Percentiles rank a stretch among this genome's conserved stretches.
Conservation (phyloP, 2,329 filamentous ascomycete species). For the Phoma herbarum region DNA sequence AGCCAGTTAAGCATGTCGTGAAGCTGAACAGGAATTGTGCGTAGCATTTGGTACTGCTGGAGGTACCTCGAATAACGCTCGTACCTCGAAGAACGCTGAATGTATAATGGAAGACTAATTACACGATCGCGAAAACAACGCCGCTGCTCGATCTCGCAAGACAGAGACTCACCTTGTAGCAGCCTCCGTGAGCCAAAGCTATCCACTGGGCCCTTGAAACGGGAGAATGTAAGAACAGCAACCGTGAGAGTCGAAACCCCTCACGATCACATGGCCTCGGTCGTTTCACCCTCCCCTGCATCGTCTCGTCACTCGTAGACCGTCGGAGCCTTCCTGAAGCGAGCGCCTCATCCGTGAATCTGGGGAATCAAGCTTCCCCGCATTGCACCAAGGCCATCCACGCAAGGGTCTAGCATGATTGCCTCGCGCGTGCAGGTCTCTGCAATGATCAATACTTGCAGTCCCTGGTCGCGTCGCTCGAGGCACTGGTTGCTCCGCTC, state of each 20-base stretch:
- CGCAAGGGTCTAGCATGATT: conserved; percentile 4
- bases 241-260: background rate
- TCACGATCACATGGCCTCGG: conserved; percentile 19
- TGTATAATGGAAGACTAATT: too few species aligned
- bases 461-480: background rate
- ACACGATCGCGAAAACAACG: too few species aligned
- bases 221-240: background rate
- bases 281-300: background rate
- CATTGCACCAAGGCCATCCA: conserved; percentile 7
- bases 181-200: background rate
- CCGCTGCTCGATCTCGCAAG: too few species aligned
- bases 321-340: conserved; percentile 18
- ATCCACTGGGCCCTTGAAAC: too few species aligned
- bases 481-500: background rate
- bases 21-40: too few species aligned
- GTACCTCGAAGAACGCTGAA: too few species aligned
- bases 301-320: background rate
- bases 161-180: too few species aligned
- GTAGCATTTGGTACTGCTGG: too few species aligned
- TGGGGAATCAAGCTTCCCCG: conserved; percentile 19
- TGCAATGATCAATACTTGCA: background rate
- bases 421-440: background rate
- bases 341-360: conserved; percentile 4
- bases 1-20: too few species aligned
- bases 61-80: too few species aligned